phyloP scores from a whole-genome alignment of 2,329 filamentous ascomycete species.

The Clonostachys rhizophaga region DNA sequence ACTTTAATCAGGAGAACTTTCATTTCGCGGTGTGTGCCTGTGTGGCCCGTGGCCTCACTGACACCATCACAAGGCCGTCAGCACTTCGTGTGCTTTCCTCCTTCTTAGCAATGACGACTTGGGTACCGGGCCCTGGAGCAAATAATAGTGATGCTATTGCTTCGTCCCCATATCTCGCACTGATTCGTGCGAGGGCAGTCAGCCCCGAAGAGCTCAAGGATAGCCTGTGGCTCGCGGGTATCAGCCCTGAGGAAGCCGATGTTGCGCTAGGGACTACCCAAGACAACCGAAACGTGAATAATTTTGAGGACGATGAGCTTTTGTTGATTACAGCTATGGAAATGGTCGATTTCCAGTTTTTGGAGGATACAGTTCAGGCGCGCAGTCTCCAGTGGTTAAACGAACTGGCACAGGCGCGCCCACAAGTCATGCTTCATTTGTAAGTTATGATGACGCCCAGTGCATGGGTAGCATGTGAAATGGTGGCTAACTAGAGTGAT shows the following conservation, averaged over 20 bases:
- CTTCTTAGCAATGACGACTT: conserved; percentile 41
- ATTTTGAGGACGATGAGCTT: conserved; percentile 56
- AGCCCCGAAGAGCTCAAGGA: conserved; percentile 57
- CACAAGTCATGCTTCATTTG: conserved; percentile 53
- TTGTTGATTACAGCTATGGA: conserved; percentile 59
- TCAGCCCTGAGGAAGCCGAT: conserved; percentile 31
- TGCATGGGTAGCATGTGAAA: not conserved
- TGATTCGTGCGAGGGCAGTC: conserved; percentile 53
- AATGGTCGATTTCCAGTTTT: conserved; percentile 60
- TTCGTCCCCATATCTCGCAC: conserved; percentile 53
- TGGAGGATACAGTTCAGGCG: conserved; percentile 59
- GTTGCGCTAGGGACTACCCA: conserved; percentile 5
- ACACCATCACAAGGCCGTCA: conserved; percentile 53
- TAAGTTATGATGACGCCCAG: conserved; percentile 26
- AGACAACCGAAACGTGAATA: conserved; percentile 24
- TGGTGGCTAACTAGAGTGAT: not conserved
- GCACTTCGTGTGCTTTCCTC: conserved; percentile 57
- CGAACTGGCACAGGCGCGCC: conserved; percentile 46
- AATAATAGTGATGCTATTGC: conserved; percentile 5
- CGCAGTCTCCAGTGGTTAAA: conserved; percentile 56
- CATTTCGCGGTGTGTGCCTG: conserved; percentile 64
- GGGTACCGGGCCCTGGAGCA: conserved; percentile 4
- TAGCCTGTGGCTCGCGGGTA: conserved; percentile 55
- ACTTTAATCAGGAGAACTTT: conserved; percentile 60
- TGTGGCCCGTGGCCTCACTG: conserved; percentile 58